Evolutionary conservation across 768 basidiomycete genomes (phyloP).

Genomic region (Suillus ampliporus): DNA sequence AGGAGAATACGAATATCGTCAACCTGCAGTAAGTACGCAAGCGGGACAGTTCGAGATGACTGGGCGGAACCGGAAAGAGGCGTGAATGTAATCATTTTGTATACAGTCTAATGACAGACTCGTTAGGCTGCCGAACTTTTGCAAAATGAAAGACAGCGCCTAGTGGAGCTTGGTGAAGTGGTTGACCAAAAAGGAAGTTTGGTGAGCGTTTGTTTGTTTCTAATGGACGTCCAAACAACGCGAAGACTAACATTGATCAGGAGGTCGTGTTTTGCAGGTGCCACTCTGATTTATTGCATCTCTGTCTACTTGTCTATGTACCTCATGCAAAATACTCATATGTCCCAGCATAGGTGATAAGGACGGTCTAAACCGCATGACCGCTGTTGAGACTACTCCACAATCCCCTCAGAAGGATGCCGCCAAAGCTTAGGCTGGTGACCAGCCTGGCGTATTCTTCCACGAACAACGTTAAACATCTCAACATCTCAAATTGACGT

Average conservation of each 20-base stretch:
- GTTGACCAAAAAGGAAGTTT: not conserved
- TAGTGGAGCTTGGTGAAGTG: not conserved
- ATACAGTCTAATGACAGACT: not conserved
- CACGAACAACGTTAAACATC: no score
- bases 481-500: no score
- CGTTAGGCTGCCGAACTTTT: not conserved
- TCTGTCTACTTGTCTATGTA: not conserved
- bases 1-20: constrained; percentile 94
- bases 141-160: not conserved
- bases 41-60: constrained; percentile 63
- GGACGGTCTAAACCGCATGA: not conserved
- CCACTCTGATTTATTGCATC: no score
- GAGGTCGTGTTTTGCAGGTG: no score
- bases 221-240: constrained; percentile 8
- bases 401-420: not conserved
- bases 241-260: no score
- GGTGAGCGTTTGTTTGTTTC: constrained; percentile 15
- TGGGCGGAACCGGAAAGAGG: constrained; percentile 87
- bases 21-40: constrained; percentile 88
- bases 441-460: no score
- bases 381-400: not conserved
- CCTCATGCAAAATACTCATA: not conserved
- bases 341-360: not conserved
- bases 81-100: constrained; percentile 91
- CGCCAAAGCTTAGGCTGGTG: not conserved